Base-by-base conservation (phyloP, 441 rosid species). In the Macaranga tanarius region DNA sequence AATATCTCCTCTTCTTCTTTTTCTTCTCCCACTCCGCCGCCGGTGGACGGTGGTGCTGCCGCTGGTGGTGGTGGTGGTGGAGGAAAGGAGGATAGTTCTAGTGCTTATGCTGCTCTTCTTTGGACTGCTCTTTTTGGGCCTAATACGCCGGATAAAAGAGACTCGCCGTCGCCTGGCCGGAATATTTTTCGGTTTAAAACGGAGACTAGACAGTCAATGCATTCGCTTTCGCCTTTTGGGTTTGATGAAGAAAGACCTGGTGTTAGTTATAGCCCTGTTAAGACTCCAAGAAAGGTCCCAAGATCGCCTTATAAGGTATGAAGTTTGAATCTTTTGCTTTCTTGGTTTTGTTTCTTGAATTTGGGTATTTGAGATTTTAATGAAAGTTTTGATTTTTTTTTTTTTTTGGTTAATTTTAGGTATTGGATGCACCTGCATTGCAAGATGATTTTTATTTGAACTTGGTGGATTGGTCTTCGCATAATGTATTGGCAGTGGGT, bases 371-470 rank as follows among this genome's bases (percentile, higher is more conserved):
- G 23, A 45, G 23, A 65, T 72, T 70, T 56, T 62, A 12, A 72
- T 56, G 48, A 8, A 25, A 34, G 0, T 34, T 31, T 31, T 31
- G 4, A 13, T 42, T 10, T 62, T 17, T 60, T 38, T 25, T 44
- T 65, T 48, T 9, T 28, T 47, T n/a, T 76, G 63, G 55, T 22
- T 47, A 67, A 75, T 38, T 67, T 45, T 80, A 95, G 99, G 92
- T 95, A 70, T 75, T 95, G 88, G 99, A 95, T 79, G 99, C 99
- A 25, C 98, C 98, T 4, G 93, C 98, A 50, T 77, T 95, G 86
- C 96, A 92, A 84, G 99, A 92, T 87, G 99, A 96, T 86, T 96
- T 90, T 80, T 96, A 96, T 79, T 86, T 93, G 85, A 96, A 96
- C 81, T 83, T 96, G 23, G 97, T 92, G 79, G 97, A 96, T 74